Percentiles rank a stretch among this genome's conserved stretches.
Evolutionary conservation across 2,329 filamentous ascomycete genomes (phyloP).

Genomic region (Apiospora hydei): DNA sequence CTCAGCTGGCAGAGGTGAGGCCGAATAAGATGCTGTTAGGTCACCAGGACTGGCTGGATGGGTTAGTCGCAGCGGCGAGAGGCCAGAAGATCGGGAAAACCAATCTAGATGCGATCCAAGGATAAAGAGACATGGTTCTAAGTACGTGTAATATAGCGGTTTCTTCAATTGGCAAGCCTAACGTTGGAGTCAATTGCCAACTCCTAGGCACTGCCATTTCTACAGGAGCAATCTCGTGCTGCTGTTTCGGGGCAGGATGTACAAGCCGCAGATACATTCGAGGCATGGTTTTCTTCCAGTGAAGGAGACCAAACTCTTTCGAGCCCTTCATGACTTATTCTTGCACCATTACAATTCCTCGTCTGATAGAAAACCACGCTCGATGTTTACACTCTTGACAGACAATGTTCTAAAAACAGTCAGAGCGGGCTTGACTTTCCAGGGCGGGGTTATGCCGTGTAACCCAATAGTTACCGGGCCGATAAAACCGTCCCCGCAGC

Average conservation of each 20-base stretch:
- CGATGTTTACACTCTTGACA: neutral
- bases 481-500: slow-evolving; percentile 2
- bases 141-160: too few relatives aligned
- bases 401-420: neutral
- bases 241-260: neutral
- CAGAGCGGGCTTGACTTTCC: neutral
- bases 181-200: neutral
- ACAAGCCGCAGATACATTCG: neutral
- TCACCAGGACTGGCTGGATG: slow-evolving; percentile 42
- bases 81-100: neutral
- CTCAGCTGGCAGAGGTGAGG: slow-evolving; percentile 32
- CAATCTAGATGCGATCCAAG: neutral
- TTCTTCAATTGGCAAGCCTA: neutral
- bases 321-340: too few relatives aligned
- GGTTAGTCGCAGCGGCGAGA: slow-evolving; percentile 28
- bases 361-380: too few relatives aligned
- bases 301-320: neutral
- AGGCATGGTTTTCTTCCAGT: neutral
- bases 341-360: too few relatives aligned
- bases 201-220: too few relatives aligned
- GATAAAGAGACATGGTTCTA: neutral
- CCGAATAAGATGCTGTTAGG: slow-evolving; percentile 39
- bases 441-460: neutral
- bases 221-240: neutral
- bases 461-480: slow-evolving; percentile 1